Conservation (phyloP, 1,284 basidiomycete species). For the Neolentinus lepideus region DNA sequence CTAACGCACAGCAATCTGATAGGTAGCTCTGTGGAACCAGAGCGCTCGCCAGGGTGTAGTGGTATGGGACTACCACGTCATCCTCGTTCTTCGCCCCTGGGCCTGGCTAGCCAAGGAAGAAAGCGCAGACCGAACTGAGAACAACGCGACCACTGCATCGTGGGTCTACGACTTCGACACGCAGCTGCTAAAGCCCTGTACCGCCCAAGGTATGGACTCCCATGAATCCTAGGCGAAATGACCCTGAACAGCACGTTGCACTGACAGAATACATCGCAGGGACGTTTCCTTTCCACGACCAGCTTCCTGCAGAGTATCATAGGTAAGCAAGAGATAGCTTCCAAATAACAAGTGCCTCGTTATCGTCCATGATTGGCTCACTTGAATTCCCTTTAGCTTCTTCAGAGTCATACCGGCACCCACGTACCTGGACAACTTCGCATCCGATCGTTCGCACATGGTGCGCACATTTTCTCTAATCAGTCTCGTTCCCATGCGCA, state of each 20-base stretch:
- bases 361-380: not conserved
- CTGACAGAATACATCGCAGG: constrained; percentile 42
- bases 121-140: not conserved
- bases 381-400: constrained; percentile 22
- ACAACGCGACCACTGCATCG: constrained; percentile 8
- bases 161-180: constrained; percentile 70
- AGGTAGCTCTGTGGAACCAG: constrained; percentile 66
- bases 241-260: not conserved
- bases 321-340: constrained; percentile 29
- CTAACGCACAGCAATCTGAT: constrained; percentile 4
- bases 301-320: constrained; percentile 31
- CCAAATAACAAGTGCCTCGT: not conserved
- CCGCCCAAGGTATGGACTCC: not conserved
- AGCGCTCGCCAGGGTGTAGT: constrained; percentile 36
- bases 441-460: constrained; percentile 78
- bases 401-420: constrained; percentile 45
- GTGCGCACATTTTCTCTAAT: constrained; percentile 24
- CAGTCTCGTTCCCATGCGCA: not conserved
- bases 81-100: constrained; percentile 41
- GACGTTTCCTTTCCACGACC: constrained; percentile 40
- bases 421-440: constrained; percentile 51
- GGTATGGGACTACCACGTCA: constrained; percentile 75
- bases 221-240: not conserved
- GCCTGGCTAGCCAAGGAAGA: constrained; percentile 14
- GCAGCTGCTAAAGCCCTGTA: constrained; percentile 31